These are phyloP conservation scores for Noccaea bulbosa DNA, from an alignment of 345 rosid genomes.

Conservation along the genomic window DNA sequence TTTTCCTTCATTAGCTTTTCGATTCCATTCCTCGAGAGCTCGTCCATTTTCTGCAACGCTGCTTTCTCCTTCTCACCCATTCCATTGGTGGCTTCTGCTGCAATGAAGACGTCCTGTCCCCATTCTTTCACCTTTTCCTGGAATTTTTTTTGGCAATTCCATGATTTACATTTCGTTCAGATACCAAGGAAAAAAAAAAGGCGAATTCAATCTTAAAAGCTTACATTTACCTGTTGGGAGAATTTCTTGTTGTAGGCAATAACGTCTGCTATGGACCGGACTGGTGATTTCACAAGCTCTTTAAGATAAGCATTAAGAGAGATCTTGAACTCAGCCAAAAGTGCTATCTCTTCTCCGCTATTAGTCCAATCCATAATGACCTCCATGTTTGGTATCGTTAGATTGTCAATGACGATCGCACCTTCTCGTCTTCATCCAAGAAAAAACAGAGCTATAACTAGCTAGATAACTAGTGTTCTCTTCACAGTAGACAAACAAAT, in stretches of 20 bases:
- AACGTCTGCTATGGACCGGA: constrained; percentile 60
- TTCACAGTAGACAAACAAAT: too few relatives aligned
- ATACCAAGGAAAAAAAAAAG: background rate
- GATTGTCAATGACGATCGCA: constrained; percentile 53
- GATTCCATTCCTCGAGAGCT: constrained; percentile 51
- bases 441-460: background rate
- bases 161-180: background rate
- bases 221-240: constrained; percentile 45
- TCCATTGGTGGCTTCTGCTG: constrained; percentile 52
- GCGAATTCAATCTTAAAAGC: background rate
- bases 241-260: constrained; percentile 58
- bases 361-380: constrained; percentile 15
- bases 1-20: constrained; percentile 57
- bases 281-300: constrained; percentile 55
- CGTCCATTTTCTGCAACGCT: constrained; percentile 42
- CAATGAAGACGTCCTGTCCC: constrained; percentile 52
- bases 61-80: constrained; percentile 39
- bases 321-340: constrained; percentile 61
- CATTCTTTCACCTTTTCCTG: constrained; percentile 62
- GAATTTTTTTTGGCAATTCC: background rate
- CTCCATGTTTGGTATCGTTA: constrained; percentile 49
- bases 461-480: background rate
- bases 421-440: constrained; percentile 51
- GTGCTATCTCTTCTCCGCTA: constrained; percentile 50
- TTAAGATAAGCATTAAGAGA: constrained; percentile 55